Evolutionary conservation across 495 filamentous ascomycete genomes (phyloP).

Genomic region (Penicillium daleae): DNA sequence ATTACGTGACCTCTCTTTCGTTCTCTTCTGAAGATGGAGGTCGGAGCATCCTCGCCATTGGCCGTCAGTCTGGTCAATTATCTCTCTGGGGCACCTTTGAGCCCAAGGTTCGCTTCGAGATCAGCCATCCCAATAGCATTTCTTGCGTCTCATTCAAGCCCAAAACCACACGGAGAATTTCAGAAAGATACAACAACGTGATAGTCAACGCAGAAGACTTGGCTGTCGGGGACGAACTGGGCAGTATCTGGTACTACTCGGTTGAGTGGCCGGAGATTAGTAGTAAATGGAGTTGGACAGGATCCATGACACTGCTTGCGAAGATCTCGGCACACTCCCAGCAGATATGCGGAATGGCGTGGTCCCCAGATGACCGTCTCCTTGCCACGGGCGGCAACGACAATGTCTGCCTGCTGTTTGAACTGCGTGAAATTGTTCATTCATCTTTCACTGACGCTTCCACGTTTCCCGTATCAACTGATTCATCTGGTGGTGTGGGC

Average conservation of each 20-base stretch:
- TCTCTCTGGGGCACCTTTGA: constrained; percentile 65
- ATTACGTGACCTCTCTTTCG: constrained; percentile 78
- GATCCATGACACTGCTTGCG: constrained; percentile 75
- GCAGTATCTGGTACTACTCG: constrained; percentile 83
- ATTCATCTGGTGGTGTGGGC: constrained; percentile 18
- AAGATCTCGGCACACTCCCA: constrained; percentile 81
- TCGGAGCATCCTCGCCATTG: constrained; percentile 82
- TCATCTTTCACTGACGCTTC: background rate
- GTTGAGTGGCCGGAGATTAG: constrained; percentile 76
- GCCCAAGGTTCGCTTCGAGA: constrained; percentile 69
- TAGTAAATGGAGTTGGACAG: constrained; percentile 66
- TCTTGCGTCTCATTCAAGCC: constrained; percentile 76
- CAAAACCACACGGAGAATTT: constrained; percentile 45
- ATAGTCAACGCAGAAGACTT: constrained; percentile 69
- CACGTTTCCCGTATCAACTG: constrained; percentile 1
- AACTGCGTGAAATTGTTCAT: constrained; percentile 62
- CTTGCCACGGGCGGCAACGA: constrained; percentile 94
- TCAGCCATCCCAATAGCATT: constrained; percentile 68
- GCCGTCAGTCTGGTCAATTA: constrained; percentile 70
- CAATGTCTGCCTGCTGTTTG: constrained; percentile 83
- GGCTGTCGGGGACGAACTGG: constrained; percentile 85
- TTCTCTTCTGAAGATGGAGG: constrained; percentile 83
- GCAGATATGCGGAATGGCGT: constrained; percentile 90
- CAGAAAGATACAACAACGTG: constrained; percentile 38
- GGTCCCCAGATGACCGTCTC: constrained; percentile 74